Conservation (phyloP, 2,329 filamentous ascomycete genomes). For the Diaporthe capsici region DNA sequence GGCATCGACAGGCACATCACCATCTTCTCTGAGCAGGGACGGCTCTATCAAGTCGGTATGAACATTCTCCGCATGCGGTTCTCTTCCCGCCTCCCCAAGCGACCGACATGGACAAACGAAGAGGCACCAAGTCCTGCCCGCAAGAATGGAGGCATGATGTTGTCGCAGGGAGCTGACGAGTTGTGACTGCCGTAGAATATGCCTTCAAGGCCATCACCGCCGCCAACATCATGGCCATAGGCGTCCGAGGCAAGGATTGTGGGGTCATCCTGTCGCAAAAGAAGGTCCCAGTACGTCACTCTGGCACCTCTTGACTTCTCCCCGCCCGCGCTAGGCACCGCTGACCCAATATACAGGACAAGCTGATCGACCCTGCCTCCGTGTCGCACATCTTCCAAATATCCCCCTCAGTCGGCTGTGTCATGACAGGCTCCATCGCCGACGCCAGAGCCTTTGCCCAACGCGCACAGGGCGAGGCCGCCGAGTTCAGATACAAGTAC, state of each 20-base stretch:
- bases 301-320: slow-evolving; percentile 43
- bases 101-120: slow-evolving; percentile 19
- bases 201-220: slow-evolving; percentile 99
- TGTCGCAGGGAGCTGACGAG: slow-evolving; percentile 17
- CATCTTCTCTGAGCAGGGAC: slow-evolving; percentile 99
- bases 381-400: slow-evolving; percentile 98
- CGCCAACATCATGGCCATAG: slow-evolving; percentile 98
- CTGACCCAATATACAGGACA: slow-evolving; percentile 77
- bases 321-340: slow-evolving; percentile 42
- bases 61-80: slow-evolving; percentile 46
- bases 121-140: slow-evolving; percentile 33
- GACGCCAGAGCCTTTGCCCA: slow-evolving; percentile 95
- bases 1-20: slow-evolving; percentile 99
- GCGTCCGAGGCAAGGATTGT: slow-evolving; percentile 95
- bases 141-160: background rate
- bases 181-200: slow-evolving; percentile 80
- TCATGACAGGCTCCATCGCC: slow-evolving; percentile 98
- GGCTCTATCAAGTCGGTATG: slow-evolving; percentile 99
- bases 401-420: slow-evolving; percentile 95
- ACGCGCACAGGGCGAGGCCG: slow-evolving; percentile 93
- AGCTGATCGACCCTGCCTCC: slow-evolving; percentile 97
- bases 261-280: slow-evolving; percentile 98
- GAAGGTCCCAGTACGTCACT: slow-evolving; percentile 90
- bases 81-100: background rate
- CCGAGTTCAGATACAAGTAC: slow-evolving; percentile 98